Base-by-base conservation (phyloP, 306 rosid species). In the Glycine tomentella region DNA sequence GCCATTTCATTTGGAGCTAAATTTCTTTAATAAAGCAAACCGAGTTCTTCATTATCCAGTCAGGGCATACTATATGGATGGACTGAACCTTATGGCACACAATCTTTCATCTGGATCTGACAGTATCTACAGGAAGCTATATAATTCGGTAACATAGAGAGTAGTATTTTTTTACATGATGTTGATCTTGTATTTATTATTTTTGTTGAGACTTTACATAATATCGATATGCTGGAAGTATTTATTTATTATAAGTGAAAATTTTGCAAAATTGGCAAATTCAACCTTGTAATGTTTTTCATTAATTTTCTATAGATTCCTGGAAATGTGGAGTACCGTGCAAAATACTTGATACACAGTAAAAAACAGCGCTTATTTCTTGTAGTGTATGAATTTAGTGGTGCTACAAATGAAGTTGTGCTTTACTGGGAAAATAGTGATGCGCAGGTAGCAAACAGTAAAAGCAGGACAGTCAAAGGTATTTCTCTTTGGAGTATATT, bases 11-110 rank as follows among this genome's bases (percentile, higher is more conserved):
- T 76, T 90, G 92, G 98, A 92, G 95, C 89, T 95, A 75, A 92
- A 92, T 86, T 95, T 92, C 93, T 95, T 95, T 88, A 91, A 84
- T 83, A 95, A 89, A 89, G 97, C 89, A 84, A 95, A 92, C 51
- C 90, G 98, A 61, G 97, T 95, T 88, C 95, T 95, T 83, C 97
- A 92, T 88, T 95, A 92, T 86, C 98, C 97, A 66, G 90, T 86
- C 82, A 88, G 98, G 89, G 92, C 92, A 42, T 95, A 90, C 83
- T 90, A 86, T 81, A 61, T 92, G 74, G 98, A 95, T 82, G 97
- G 98, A 45, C 82, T 87, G 61, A 86, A 92, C 86, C 92, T 95
- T 75, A 91, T 88, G 92, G 95, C 97, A 62, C 88, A 92, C 88
- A 95, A 83, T 83, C 86, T 92, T 74, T 88, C 90, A 48, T 82